A percentile compares a stretch with the other conserved stretches of the same genome.
Evolutionary conservation across 2,329 filamentous ascomycete genomes (phyloP).

Genomic region (Epichloe sylvatica): DNA sequence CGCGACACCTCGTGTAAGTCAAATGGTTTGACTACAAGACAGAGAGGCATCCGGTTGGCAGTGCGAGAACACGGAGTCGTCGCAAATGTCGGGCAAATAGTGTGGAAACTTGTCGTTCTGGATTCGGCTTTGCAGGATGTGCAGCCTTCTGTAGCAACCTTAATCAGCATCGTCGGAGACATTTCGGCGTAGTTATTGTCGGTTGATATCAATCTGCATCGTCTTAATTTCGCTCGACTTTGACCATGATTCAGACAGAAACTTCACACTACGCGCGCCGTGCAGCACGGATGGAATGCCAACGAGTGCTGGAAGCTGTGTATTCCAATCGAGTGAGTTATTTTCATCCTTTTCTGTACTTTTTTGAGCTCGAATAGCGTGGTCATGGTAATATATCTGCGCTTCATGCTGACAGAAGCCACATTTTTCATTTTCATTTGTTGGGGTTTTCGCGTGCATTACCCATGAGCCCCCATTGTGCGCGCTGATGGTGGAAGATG

Average conservation of each 20-base stretch:
- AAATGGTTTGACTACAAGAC: slow-evolving; percentile 2
- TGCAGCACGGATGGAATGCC: not conserved
- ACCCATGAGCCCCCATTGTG: not conserved
- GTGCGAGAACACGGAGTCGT: slow-evolving; percentile 1
- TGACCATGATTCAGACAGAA: not conserved
- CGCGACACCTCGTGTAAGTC: slow-evolving; percentile 6
- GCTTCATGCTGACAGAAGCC: not conserved
- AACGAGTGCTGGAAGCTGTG: not conserved
- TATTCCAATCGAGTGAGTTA: not conserved
- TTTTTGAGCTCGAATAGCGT: too few relatives aligned
- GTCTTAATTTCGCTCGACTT: not conserved
- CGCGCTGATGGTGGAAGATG: not conserved
- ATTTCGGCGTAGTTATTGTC: not conserved
- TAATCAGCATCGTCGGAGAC: not conserved
- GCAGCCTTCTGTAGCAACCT: not conserved
- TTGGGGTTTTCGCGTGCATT: not conserved
- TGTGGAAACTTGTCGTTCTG: not conserved
- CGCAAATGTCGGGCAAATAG: not conserved
- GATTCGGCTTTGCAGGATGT: not conserved
- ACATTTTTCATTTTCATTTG: not conserved
- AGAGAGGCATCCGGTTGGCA: not conserved
- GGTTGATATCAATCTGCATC: slow-evolving; percentile 2
- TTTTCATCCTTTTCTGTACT: too few relatives aligned
- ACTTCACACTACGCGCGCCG: not conserved
- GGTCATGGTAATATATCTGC: too few relatives aligned